Evolutionary conservation across 139 green algal species (phyloP).

Genomic region (Coelastrella sp.): DNA sequence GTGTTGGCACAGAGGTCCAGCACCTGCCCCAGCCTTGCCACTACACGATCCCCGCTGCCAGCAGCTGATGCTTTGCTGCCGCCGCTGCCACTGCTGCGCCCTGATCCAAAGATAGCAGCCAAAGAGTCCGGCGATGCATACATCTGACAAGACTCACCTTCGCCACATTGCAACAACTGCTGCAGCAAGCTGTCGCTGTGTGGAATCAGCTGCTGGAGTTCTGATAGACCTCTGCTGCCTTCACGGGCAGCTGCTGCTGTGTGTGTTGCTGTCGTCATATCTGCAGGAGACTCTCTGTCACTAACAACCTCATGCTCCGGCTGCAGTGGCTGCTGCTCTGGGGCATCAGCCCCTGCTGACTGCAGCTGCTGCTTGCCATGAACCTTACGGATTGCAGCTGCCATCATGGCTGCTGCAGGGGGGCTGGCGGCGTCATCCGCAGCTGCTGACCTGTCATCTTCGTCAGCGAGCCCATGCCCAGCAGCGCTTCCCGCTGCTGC

Average conservation of each 20-base stretch:
- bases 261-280: not conserved
- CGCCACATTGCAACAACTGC: conserved; percentile 1
- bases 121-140: not conserved
- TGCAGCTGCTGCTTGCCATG: not conserved
- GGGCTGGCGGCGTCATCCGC: not conserved
- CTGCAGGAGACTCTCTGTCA: not conserved
- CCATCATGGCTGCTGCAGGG: not conserved
- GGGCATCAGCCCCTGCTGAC: not conserved
- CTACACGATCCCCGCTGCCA: not conserved
- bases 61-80: conserved; percentile 11
- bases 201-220: not conserved
- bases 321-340: not conserved
- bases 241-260: not conserved
- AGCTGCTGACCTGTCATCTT: not conserved
- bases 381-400: not conserved
- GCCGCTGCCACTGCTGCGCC: conserved; percentile 13
- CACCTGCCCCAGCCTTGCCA: not conserved
- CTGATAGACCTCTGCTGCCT: not conserved
- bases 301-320: not conserved
- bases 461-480: not conserved
- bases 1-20: not conserved
- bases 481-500: conserved; percentile 34
- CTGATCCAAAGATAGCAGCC: not conserved
- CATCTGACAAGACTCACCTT: not conserved
- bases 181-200: conserved; percentile 16